Evolutionary conservation across 805 yeast genomes (phyloP).

Genomic region (Zygotorulaspora danielsina): DNA sequence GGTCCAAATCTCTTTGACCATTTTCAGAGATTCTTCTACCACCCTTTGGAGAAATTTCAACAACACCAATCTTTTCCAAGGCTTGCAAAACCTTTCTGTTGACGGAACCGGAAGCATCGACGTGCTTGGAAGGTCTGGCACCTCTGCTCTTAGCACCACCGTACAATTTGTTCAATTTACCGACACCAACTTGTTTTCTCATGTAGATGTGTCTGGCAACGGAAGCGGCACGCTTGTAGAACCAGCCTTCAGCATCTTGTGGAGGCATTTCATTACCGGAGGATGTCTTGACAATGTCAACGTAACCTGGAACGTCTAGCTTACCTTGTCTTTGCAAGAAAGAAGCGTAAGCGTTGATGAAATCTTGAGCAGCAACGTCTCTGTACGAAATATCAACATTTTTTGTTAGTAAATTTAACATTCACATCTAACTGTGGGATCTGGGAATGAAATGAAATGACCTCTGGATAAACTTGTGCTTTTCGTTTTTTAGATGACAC

Average conservation of each 20-base stretch:
- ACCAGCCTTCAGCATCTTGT: conserved; percentile 99
- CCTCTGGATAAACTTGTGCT: no score
- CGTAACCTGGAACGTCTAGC: conserved; percentile 99
- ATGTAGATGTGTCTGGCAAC: conserved; percentile 99
- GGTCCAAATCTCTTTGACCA: conserved; percentile 99
- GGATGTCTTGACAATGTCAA: conserved; percentile 98
- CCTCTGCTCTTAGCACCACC: conserved; percentile 99
- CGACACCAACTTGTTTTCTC: conserved; percentile 99
- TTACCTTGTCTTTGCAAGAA: conserved; percentile 99
- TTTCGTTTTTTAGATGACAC: no score
- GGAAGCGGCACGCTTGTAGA: conserved; percentile 99
- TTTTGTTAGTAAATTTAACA: conserved; percentile 29
- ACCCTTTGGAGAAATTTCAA: conserved; percentile 95
- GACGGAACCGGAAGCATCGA: conserved; percentile 97
- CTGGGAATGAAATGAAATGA: no score
- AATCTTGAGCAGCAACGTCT: conserved; percentile 99
- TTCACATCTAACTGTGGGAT: no score
- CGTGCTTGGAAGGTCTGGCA: conserved; percentile 96
- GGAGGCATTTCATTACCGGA: conserved; percentile 99
- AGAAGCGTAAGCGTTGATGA: conserved; percentile 98
- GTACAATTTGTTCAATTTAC: conserved; percentile 97
- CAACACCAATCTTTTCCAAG: conserved; percentile 95
- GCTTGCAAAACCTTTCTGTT: conserved; percentile 99
- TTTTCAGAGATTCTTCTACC: conserved; percentile 99
- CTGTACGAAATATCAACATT: conserved; percentile 43